Evolutionary conservation across 2,329 filamentous ascomycete genomes (phyloP), one percentile per base, ranked within the genome.

Genomic region (Paracoccidioides lutzii): DNA sequence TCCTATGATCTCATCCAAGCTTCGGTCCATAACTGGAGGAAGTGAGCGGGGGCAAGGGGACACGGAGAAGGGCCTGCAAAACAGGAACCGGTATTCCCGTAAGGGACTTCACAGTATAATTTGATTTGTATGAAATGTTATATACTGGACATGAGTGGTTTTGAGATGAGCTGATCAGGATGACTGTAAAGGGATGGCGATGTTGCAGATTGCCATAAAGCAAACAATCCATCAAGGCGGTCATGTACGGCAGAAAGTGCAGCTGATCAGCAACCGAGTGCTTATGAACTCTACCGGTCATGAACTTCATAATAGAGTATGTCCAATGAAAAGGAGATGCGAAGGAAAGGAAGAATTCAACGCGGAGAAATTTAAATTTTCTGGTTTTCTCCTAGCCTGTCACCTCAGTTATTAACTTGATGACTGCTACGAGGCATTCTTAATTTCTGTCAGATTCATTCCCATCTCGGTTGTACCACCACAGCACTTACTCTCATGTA

Each of bases 1-100:
- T 59, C 75, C 74, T 59, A 83, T 82, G 64, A 83, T 81, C 63
- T 84, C 81, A 69, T 84, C 81, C 57, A 84, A 73, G 64, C 78
- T 80, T 65, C 80, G 78, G 71, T 84, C 81, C 81, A 84, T 84
- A 38, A 60, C 71, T 59, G 43, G 8, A n/a, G 35, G 44, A 55
- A n/a, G n/a, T 38, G 22, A 33, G 28, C 15, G 5, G 53, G 15
- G 2, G 38, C 32, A 44, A 32, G 15, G 33, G 43, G 15, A 30
- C 8, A 41, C n/a, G 30, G 35, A 3, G 37, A 33, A 35, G 4
- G 40, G 40, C 15, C 40, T 30, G 7, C 50, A 15, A 45, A 38
- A 15, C 9, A 14, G 37, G 3, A 22, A 10, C 9, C 12, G 38
- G 50, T 12, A 37, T 33, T 52, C 32, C 33, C 12, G 38, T 32